Evolutionary conservation across 2,329 filamentous ascomycete genomes (phyloP), one percentile per base, ranked within the genome.

Genomic region (Paraphoma sp.): DNA sequence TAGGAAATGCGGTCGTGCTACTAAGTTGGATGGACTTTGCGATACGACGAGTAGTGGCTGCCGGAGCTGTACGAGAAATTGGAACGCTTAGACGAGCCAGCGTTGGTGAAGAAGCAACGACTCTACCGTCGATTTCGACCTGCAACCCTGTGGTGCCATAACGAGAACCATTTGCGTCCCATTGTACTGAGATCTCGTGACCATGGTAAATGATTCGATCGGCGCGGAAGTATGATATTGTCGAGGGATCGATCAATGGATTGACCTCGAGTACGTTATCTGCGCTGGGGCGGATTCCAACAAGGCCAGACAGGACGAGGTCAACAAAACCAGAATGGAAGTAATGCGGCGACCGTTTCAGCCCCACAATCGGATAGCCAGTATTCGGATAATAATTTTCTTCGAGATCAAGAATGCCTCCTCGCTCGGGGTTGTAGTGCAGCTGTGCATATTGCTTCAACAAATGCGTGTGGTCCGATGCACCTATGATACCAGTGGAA

Each of bases 311-410:
- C 12, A 81, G 69, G 33, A 81, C 65, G 2, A 77, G 68, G 53
- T 81, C 79, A 28, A 77, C 70, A 58, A 75, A 81, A 1, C 78
- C 78, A 1, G 79, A 81, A 65, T 81, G 79, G 68, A 81, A 81
- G 63, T 81, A 81, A 51, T 81, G 79, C 12, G 73, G 77, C 2
- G 76, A 79, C 6, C 79, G 75, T 30, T 75, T 71, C 5, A 81
- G 70, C 0, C 78, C 78, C 2, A 81, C 78, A 28, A 81, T 78
- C 0, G 76, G 76, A 0, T 69, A 68, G 0, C 76, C 72, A n/a
- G 78, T 76, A 53, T 79, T 77, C 0, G 79, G 71, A 42, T 81
- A 73, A 58, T 81, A 81, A 54, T 80, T 76, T 63, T 81, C 79
- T 56, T 80, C 73, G 4, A 81, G 54, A 33, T 81, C 74, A 0